These are phyloP conservation scores for Lentinus polychrous DNA, from an alignment of 1,284 basidiomycete species.

Conservation along the genomic window DNA sequence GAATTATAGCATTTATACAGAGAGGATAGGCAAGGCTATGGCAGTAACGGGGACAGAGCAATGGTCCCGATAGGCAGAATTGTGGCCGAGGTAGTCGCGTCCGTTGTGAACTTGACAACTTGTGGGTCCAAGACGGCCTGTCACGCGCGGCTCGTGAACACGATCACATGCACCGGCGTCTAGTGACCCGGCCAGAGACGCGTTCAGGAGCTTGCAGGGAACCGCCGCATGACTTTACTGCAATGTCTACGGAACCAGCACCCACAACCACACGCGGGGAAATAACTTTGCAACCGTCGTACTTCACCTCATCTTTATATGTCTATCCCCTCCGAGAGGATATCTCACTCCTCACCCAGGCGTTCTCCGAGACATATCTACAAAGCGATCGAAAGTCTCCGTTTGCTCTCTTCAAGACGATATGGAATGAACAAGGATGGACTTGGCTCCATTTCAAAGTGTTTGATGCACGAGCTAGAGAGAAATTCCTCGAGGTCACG, in stretches of 20 bases:
- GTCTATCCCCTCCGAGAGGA: slow-evolving; percentile 61
- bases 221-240: no score
- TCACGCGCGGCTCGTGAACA: no score
- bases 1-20: neutral
- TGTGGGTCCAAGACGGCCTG: no score
- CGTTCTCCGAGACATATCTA: slow-evolving; percentile 41
- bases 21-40: no score
- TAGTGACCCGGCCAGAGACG: no score
- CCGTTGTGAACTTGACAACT: no score
- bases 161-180: no score
- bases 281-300: slow-evolving; percentile 58
- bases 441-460: slow-evolving; percentile 65
- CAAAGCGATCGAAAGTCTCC: slow-evolving; percentile 32
- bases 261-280: slow-evolving; percentile 47
- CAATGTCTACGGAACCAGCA: slow-evolving; percentile 35
- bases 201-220: no score
- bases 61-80: no score
- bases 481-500: slow-evolving; percentile 49
- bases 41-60: no score
- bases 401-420: slow-evolving; percentile 58
- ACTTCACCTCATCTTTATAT: slow-evolving; percentile 71
- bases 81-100: no score
- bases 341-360: slow-evolving; percentile 40
- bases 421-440: slow-evolving; percentile 69
- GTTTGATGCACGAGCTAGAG: slow-evolving; percentile 56